A percentile compares a stretch with the other conserved stretches of the same genome.
These are phyloP conservation scores for Leccinum cinnamomeum DNA, from an alignment of 1,284 basidiomycete genomes.

Conservation along the genomic window DNA sequence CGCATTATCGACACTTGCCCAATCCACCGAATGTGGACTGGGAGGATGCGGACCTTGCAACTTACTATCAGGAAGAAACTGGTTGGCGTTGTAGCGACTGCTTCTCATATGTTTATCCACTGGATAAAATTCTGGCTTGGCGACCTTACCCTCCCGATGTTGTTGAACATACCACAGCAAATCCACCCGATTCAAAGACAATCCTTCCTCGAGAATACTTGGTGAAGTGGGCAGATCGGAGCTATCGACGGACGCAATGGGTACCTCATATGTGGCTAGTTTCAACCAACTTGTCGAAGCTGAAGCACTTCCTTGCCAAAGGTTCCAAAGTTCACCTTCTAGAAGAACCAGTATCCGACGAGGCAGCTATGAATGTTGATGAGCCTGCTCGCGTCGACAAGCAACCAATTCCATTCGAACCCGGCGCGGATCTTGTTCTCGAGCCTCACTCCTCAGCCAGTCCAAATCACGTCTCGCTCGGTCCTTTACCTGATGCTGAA, in stretches of 20 bases:
- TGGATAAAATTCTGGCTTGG: constrained; percentile 94
- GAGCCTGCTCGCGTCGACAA: constrained; percentile 36
- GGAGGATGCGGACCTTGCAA: constrained; percentile 51
- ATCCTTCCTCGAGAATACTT: constrained; percentile 83
- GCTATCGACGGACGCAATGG: constrained; percentile 80
- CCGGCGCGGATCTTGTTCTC: constrained; percentile 38
- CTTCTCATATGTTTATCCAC: constrained; percentile 62
- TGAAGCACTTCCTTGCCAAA: constrained; percentile 74
- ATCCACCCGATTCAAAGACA: constrained; percentile 55
- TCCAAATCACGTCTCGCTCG: constrained; percentile 21
- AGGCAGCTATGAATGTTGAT: constrained; percentile 33
- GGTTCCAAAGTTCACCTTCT: constrained; percentile 74
- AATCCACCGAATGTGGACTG: constrained; percentile 42
- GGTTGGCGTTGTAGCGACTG: constrained; percentile 84
- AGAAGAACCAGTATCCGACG: constrained; percentile 42
- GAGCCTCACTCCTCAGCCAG: constrained; percentile 36
- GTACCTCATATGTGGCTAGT: constrained; percentile 89
- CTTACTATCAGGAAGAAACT: constrained; percentile 60
- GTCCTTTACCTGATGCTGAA: constrained; percentile 60
- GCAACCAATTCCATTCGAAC: constrained; percentile 35
- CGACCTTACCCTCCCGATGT: constrained; percentile 70
- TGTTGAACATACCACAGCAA: constrained; percentile 47
- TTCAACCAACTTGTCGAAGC: constrained; percentile 56
- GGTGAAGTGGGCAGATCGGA: constrained; percentile 80
- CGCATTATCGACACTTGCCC: constrained; percentile 77